Evolutionary conservation across 495 filamentous ascomycete species (phyloP).

Genomic region (Neohortaea acidophila): DNA sequence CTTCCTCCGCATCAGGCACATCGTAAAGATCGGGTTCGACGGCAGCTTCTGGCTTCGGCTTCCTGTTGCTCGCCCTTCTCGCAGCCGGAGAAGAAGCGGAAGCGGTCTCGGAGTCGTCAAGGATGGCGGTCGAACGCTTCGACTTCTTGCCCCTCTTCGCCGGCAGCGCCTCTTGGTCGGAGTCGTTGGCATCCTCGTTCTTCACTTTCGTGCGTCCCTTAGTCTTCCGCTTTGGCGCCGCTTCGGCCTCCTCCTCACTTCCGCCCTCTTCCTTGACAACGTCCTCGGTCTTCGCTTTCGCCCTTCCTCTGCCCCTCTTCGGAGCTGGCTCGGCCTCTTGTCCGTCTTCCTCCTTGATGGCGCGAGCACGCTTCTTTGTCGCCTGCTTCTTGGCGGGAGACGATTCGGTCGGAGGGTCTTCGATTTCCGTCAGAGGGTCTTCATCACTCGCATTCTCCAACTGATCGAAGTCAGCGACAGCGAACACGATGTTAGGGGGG

Average conservation of each 20-base stretch:
- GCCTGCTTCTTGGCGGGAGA: conserved; percentile 19
- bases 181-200: conserved; percentile 23
- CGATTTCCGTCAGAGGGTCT: conserved; percentile 27
- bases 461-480: neutral
- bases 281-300: conserved; percentile 19
- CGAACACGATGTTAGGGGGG: neutral
- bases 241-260: conserved; percentile 11
- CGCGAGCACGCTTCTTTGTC: conserved; percentile 31
- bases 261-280: conserved; percentile 9
- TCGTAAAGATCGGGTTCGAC: conserved; percentile 20
- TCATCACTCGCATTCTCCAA: neutral
- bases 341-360: conserved; percentile 25
- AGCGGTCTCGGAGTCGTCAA: too few species aligned
- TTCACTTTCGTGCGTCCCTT: conserved; percentile 14
- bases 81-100: conserved; percentile 11
- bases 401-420: conserved; percentile 22
- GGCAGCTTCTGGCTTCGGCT: conserved; percentile 10
- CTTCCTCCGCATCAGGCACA: conserved; percentile 17
- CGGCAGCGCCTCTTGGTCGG: too few species aligned
- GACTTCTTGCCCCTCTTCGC: too few species aligned
- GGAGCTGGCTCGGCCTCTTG: conserved; percentile 22
- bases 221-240: conserved; percentile 18
- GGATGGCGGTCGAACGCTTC: too few species aligned
- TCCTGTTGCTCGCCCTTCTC: conserved; percentile 6
- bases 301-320: conserved; percentile 16